These are phyloP conservation scores for Neurospora discreta DNA, from an alignment of 495 filamentous ascomycete genomes.

Conservation along the genomic window DNA sequence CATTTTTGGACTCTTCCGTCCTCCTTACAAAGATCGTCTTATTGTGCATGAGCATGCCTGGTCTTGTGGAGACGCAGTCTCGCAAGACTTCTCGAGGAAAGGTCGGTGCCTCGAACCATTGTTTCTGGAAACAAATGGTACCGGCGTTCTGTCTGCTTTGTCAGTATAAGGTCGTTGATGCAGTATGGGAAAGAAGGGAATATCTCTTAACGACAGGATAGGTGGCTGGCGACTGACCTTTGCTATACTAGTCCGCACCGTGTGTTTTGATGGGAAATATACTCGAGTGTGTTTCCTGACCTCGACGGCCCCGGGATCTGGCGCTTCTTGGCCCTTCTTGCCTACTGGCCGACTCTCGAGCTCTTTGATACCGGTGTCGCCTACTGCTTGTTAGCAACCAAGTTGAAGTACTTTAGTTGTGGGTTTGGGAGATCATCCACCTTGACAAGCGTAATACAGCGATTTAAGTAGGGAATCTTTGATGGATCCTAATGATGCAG, in stretches of 20 bases:
- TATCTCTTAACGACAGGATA: slow-evolving; percentile 5
- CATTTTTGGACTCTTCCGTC: background rate
- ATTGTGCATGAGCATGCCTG: slow-evolving; percentile 74
- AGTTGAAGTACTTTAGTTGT: background rate
- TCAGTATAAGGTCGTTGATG: background rate
- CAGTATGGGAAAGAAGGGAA: background rate
- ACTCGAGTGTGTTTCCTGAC: slow-evolving; percentile 51
- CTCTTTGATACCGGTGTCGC: slow-evolving; percentile 48
- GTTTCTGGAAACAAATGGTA: slow-evolving; percentile 65
- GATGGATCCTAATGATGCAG: slow-evolving; percentile 70
- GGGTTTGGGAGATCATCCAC: slow-evolving; percentile 23
- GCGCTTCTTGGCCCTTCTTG: slow-evolving; percentile 21
- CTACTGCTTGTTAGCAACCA: slow-evolving; percentile 20
- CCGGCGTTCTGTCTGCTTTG: slow-evolving; percentile 42
- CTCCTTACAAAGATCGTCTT: slow-evolving; percentile 67
- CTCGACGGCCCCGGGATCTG: slow-evolving; percentile 15
- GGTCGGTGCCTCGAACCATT: slow-evolving; percentile 50
- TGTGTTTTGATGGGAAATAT: slow-evolving; percentile 73
- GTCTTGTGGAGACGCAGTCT: slow-evolving; percentile 59
- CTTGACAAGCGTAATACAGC: slow-evolving; percentile 68
- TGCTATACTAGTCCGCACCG: slow-evolving; percentile 35
- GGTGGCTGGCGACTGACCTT: slow-evolving; percentile 47
- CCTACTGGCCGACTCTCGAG: slow-evolving; percentile 35
- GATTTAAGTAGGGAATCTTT: slow-evolving; percentile 54
- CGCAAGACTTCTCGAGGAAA: slow-evolving; percentile 64